These are phyloP conservation scores for Sphenostylis stenocarpa DNA, from an alignment of 306 rosid species.

Conservation along the genomic window DNA sequence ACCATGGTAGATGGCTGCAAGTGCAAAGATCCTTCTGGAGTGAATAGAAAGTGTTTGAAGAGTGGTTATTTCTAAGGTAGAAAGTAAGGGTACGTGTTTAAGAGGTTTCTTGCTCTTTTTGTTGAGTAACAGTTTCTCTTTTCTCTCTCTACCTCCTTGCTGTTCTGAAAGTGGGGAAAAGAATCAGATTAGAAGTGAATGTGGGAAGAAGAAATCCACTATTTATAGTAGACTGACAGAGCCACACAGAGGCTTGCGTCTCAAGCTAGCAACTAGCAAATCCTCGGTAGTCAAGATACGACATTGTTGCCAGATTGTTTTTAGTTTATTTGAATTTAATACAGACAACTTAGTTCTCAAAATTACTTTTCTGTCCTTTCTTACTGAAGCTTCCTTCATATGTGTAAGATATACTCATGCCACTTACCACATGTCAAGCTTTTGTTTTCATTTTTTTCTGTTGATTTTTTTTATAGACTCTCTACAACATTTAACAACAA, in stretches of 20 bases:
- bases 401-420: neutral
- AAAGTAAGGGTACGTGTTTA: conserved; percentile 15
- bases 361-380: conserved; percentile 34
- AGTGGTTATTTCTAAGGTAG: neutral
- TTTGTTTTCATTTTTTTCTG: neutral
- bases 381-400: conserved; percentile 31
- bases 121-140: neutral
- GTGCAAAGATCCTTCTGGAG: conserved; percentile 11
- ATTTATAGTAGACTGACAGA: conserved; percentile 58
- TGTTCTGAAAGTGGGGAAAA: conserved; percentile 39
- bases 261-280: conserved; percentile 28
- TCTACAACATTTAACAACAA: neutral
- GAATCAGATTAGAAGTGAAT: conserved; percentile 40
- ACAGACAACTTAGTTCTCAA: neutral
- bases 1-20: conserved; percentile 52
- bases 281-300: conserved; percentile 43
- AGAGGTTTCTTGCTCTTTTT: conserved; percentile 15
- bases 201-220: conserved; percentile 19
- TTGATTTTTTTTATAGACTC: neutral
- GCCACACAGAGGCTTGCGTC: conserved; percentile 28
- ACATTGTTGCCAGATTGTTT: conserved; percentile 61
- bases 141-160: neutral
- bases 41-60: conserved; percentile 4
- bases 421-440: neutral
- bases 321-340: conserved; percentile 29